Evolutionary conservation across 495 filamentous ascomycete genomes (phyloP).

Genomic region (Cladorrhinum samala): DNA sequence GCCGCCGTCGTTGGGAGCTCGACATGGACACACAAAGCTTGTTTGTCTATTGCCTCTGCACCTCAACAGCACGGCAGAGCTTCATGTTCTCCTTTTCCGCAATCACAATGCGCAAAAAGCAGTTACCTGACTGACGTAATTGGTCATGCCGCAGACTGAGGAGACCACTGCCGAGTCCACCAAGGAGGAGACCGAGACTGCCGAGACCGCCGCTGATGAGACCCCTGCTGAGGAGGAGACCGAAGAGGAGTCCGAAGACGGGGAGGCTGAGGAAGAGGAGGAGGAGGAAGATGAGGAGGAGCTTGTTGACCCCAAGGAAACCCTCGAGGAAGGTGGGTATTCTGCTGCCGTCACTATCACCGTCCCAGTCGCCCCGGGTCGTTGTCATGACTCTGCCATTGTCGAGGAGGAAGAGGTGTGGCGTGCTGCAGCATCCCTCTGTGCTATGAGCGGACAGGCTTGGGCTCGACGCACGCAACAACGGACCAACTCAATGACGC

Average conservation of each 20-base stretch:
- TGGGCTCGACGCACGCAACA: neutral
- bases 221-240: constrained; percentile 41
- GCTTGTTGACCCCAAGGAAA: constrained; percentile 78
- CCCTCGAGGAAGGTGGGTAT: constrained; percentile 82
- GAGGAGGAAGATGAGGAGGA: constrained; percentile 92
- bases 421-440: constrained; percentile 2
- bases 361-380: neutral
- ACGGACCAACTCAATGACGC: neutral
- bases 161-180: constrained; percentile 32
- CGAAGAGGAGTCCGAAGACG: constrained; percentile 44
- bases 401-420: neutral
- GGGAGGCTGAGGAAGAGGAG: constrained; percentile 60
- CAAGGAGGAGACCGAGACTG: constrained; percentile 45
- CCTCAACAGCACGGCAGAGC: neutral
- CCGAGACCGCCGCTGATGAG: constrained; percentile 46
- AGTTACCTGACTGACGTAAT: constrained; percentile 2
- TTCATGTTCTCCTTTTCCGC: neutral
- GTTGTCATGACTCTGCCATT: neutral
- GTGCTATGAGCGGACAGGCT: neutral
- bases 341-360: neutral
- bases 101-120: neutral
- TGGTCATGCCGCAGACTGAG: constrained; percentile 11
- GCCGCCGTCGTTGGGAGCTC: no score
- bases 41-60: neutral
- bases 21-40: no score